Conservation (phyloP, 2,329 filamentous ascomycete genomes). For the Aspergillus tamarii region DNA sequence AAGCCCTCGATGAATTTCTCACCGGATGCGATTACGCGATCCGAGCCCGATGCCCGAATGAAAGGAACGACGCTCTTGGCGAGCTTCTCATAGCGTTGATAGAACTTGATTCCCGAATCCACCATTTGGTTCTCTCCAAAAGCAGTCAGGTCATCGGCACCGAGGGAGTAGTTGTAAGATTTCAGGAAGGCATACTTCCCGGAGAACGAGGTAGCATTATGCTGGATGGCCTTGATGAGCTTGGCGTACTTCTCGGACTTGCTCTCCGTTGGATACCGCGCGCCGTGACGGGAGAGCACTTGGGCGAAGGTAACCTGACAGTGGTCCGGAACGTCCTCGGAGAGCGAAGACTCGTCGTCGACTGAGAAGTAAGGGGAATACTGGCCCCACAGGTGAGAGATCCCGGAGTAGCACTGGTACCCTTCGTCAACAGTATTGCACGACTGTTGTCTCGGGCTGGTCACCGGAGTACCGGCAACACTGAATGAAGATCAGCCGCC, state of each 20-base stretch:
- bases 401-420: slow-evolving; percentile 64
- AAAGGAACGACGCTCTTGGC: slow-evolving; percentile 65
- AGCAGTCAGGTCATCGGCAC: slow-evolving; percentile 67
- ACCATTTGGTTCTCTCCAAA: slow-evolving; percentile 73
- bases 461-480: slow-evolving; percentile 10
- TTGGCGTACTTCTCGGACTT: slow-evolving; percentile 68
- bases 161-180: slow-evolving; percentile 71
- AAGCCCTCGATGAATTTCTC: slow-evolving; percentile 76
- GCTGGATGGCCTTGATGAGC: slow-evolving; percentile 69
- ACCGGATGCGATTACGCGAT: slow-evolving; percentile 74
- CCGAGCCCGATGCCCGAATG: slow-evolving; percentile 69
- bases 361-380: slow-evolving; percentile 85
- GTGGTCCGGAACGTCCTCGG: slow-evolving; percentile 61
- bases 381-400: slow-evolving; percentile 78
- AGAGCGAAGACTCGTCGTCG: slow-evolving; percentile 60
- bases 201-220: slow-evolving; percentile 58
- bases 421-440: slow-evolving; percentile 61
- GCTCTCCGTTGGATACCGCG: slow-evolving; percentile 73
- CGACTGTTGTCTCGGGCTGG: neutral
- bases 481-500: slow-evolving; percentile 11
- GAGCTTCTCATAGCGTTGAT: slow-evolving; percentile 69
- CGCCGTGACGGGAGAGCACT: slow-evolving; percentile 81
- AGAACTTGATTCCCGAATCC: slow-evolving; percentile 77
- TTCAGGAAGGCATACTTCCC: slow-evolving; percentile 70
- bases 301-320: slow-evolving; percentile 81